Base-by-base conservation (phyloP, 805 yeast species). In the Starmera caribaea region DNA sequence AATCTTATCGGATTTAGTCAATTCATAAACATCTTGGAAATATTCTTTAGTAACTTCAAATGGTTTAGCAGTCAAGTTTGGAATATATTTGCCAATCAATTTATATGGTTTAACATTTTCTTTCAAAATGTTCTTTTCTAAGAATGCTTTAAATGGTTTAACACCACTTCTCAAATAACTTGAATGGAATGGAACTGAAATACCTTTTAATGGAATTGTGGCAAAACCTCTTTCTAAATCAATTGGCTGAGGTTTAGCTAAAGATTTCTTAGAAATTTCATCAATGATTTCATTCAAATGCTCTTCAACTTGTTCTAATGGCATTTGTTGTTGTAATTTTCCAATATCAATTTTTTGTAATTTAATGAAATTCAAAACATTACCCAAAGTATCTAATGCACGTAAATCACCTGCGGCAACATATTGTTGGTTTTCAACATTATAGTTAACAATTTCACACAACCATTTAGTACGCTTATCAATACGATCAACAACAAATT, bases 101-200 rank as follows among this genome's bases (percentile, higher is more conserved):
- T 87, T 86, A 45, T 92, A 82, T 45, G 96, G 95, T 71, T 90
- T 90, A 49, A 92, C 92, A 37, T 96, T 94, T 54, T 87, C 84
- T 70, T 83, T 86, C 47, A 95, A 82, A 57, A 92, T 83, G 77
- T 92, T 90, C 82, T 88, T 92, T 62, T 81, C 80, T 71, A 92
- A 75, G 81, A 92, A 92, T 69, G 88, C 85, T 74, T 90, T 89
- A 86, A 92, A 92, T 56, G 98, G 98, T 68, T 89, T 90, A 44
- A 92, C 99, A 68, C 99, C 99, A 42, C 92, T 85, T 75, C 90
- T 83, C 70, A 92, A 75, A 71, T 94, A 92, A n/a, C 96, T 81
- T 26, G 97, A 88, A 69, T 92, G 99, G 97, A 92, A 92, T 47
- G 99, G 99, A 61, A 92, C 99, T n/a, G 96, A 87, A 51, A 92